A percentile compares a stretch with the other conserved stretches of the same genome.
phyloP scores from a whole-genome alignment of 2,329 filamentous ascomycete species.

The Phyllachora maydis region DNA sequence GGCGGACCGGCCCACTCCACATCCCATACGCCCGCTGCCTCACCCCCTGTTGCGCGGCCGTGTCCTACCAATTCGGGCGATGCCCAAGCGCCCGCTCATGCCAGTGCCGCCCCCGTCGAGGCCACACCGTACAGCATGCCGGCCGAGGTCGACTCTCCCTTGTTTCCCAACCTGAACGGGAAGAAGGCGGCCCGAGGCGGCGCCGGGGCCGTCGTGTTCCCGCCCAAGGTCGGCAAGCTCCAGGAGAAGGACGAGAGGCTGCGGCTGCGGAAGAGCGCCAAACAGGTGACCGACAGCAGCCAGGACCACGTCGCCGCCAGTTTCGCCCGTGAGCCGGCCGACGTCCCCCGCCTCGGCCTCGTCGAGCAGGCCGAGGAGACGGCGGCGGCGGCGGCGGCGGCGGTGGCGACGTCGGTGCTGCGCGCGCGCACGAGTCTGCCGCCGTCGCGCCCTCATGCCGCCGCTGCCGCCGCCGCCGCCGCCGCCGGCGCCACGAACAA shows the following conservation, averaged over 20 bases:
- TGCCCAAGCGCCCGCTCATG: constrained; percentile 1
- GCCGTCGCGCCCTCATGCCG: constrained; percentile 7
- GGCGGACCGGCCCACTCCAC: too few species aligned
- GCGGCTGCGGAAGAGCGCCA: constrained; percentile 9
- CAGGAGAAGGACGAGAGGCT: constrained; percentile 8
- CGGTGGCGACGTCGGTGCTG: constrained; percentile 2
- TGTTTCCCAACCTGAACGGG: constrained; percentile 7
- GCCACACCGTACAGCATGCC: constrained; percentile 9
- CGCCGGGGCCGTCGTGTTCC: constrained; percentile 4
- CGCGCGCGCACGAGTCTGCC: constrained; percentile 3
- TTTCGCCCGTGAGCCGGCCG: not conserved
- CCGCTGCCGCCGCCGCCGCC: too few species aligned
- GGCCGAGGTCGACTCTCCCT: constrained; percentile 7
- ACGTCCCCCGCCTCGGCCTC: not conserved
- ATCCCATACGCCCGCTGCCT: too few species aligned
- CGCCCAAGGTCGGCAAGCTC: constrained; percentile 8
- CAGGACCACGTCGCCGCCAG: not conserved
- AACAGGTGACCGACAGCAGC: constrained; percentile 13
- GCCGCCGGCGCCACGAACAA: too few species aligned
- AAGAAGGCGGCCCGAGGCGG: constrained; percentile 11
- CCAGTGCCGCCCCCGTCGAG: constrained; percentile 4
- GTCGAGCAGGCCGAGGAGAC: constrained; percentile 1
- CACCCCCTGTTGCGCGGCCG: too few species aligned
- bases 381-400: constrained; percentile 1
- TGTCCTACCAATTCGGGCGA: constrained; percentile 4